Evolutionary conservation across 345 rosid species (phyloP), one percentile per base, ranked within the genome.

Genomic region (Linum trigynum): DNA sequence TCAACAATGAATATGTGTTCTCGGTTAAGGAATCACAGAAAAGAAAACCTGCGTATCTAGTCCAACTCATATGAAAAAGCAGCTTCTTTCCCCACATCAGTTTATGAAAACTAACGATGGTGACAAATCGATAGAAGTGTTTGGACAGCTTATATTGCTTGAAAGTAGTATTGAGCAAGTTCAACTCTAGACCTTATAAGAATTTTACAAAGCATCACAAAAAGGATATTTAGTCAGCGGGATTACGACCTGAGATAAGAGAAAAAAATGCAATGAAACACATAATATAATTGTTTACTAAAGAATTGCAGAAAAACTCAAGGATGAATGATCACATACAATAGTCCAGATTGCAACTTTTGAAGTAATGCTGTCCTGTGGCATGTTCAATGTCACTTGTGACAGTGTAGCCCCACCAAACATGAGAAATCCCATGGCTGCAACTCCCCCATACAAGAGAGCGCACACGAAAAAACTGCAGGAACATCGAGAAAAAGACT

Each of bases 161-260:
- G 55, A 23, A 56, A 64, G 48, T 7, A 17, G 7, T 55, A 61
- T 40, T 35, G 15, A 5, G 23, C 9, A 36, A 8, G 11, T 56
- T 39, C 7, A 23, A 37, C 38, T 3, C 53, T 43, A 1, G 50
- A 43, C 50, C 9, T 7, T 5, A 43, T 1, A 5, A 43, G 35
- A 59, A 35, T 40, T 56, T 58, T 32, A 39, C 37, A 23, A 45
- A 37, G 43, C 65, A 50, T 7, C 55, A n/a, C 11, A 12, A 48
- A 80, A 84, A 84, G 89, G 89, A 84, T 84, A 90, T 82, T 92
- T 92, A 9, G 96, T 89, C 63, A 92, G 83, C n/a, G 98, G 98
- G 77, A 69, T 92, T 76, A 85, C 76, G 68, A 90, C 97, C 98
- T 92, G 85, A 15, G 65, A 59, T 61, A 35, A 50, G 63, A 7